These are phyloP conservation scores for Monosporascus ibericus DNA, from an alignment of 2,329 filamentous ascomycete genomes.

Conservation along the genomic window DNA sequence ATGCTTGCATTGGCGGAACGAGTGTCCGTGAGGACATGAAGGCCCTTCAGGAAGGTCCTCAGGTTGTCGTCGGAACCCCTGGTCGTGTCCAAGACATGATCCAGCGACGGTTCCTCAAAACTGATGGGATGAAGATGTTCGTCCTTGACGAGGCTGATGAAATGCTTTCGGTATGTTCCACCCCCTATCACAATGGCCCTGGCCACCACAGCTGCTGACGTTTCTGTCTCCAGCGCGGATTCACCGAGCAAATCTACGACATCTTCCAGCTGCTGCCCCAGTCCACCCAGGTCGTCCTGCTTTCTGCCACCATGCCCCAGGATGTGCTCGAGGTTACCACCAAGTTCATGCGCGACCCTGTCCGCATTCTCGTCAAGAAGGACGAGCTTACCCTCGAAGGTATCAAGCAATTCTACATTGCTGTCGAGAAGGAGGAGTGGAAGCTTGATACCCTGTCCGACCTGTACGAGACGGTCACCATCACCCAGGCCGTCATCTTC, in stretches of 20 bases:
- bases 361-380: constrained; percentile 99
- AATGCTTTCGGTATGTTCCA: constrained; percentile 76
- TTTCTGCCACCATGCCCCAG: constrained; percentile 98
- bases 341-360: constrained; percentile 99
- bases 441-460: constrained; percentile 99
- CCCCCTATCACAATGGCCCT: constrained; percentile 2
- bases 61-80: constrained; percentile 95
- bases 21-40: constrained; percentile 98
- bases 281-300: constrained; percentile 95
- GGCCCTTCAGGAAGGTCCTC: constrained; percentile 89
- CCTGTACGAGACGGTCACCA: constrained; percentile 98
- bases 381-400: constrained; percentile 98
- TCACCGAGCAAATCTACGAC: constrained; percentile 99
- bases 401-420: constrained; percentile 99
- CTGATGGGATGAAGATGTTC: constrained; percentile 99
- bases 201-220: constrained; percentile 26
- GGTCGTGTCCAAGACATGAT: constrained; percentile 99
- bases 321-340: constrained; percentile 99
- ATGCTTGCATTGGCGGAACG: constrained; percentile 98
- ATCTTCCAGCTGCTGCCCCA: constrained; percentile 99
- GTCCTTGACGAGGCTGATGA: constrained; percentile 99
- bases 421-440: constrained; percentile 99
- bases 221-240: constrained; percentile 63
- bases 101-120: constrained; percentile 93
- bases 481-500: constrained; percentile 99